Evolutionary conservation across 2,329 filamentous ascomycete genomes (phyloP).

Genomic region (Beauveria sp.): DNA sequence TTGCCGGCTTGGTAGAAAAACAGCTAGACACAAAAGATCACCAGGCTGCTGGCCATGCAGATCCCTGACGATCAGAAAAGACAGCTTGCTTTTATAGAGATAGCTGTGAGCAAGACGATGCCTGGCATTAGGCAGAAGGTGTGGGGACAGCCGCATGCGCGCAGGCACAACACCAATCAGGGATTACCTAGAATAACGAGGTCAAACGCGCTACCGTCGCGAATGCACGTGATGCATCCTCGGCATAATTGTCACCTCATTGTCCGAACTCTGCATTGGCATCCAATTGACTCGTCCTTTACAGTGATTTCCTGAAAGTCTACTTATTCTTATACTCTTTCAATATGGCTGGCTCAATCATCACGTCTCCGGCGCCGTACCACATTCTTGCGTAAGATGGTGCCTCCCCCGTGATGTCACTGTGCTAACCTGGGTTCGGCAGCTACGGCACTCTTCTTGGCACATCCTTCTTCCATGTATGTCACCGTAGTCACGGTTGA

Average conservation of each 20-base stretch:
- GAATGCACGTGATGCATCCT: conserved; percentile 8
- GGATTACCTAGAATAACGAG: not conserved
- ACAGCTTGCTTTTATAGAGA: not conserved
- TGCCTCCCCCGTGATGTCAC: not conserved
- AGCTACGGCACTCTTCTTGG: conserved; percentile 87
- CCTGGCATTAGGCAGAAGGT: conserved; percentile 11
- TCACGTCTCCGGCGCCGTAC: conserved; percentile 63
- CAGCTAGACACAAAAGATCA: not conserved
- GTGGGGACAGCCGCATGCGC: not conserved
- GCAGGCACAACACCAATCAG: not conserved
- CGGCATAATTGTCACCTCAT: not conserved
- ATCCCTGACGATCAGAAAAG: not conserved
- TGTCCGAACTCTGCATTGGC: not conserved
- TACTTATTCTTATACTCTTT: not conserved
- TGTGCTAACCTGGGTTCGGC: conserved; percentile 18
- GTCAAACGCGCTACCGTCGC: conserved; percentile 4
- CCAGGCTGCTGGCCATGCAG: not conserved
- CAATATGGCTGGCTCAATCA: conserved; percentile 41
- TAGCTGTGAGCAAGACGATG: not conserved
- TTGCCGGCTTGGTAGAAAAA: conserved; percentile 15
- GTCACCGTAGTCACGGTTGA: not conserved
- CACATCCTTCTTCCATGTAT: conserved; percentile 75
- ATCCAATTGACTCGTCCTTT: not conserved
- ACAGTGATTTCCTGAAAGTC: not conserved
- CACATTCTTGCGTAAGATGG: conserved; percentile 61